These are phyloP conservation scores for Parathielavia appendiculata DNA, from an alignment of 495 filamentous ascomycete genomes.

Conservation along the genomic window DNA sequence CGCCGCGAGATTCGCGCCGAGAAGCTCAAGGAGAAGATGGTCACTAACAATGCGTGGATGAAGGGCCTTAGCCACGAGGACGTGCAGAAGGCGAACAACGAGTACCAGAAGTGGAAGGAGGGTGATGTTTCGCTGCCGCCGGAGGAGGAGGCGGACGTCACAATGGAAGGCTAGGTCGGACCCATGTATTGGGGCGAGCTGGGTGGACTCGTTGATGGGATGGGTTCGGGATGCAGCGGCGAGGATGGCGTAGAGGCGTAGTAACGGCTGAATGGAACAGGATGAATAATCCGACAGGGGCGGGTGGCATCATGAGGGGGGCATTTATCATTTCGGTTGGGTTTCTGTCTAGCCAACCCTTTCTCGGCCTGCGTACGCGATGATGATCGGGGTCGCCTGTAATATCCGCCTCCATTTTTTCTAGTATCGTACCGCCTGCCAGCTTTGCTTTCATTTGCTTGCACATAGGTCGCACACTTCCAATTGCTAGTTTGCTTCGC, in stretches of 20 bases:
- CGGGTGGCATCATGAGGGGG: too few relatives aligned
- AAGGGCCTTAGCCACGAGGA: constrained; percentile 63
- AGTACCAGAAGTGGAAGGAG: constrained; percentile 51
- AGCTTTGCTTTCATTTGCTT: too few relatives aligned
- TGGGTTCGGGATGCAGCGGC: constrained; percentile 4
- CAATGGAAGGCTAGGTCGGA: constrained; percentile 23
- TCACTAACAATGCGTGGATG: constrained; percentile 74
- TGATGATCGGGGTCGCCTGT: too few relatives aligned
- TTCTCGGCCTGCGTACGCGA: too few relatives aligned
- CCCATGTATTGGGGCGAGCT: neutral
- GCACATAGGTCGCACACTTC: too few relatives aligned
- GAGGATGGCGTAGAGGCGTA: neutral
- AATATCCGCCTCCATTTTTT: too few relatives aligned
- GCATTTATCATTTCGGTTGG: too few relatives aligned
- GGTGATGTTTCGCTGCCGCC: constrained; percentile 23
- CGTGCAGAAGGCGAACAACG: constrained; percentile 62
- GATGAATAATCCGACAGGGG: too few relatives aligned
- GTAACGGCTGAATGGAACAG: too few relatives aligned
- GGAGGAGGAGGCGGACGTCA: constrained; percentile 18
- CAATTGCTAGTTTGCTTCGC: too few relatives aligned
- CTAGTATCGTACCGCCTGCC: too few relatives aligned
- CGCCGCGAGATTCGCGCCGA: constrained; percentile 55
- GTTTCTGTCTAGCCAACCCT: too few relatives aligned
- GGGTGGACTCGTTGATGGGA: neutral
- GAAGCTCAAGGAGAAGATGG: constrained; percentile 63